Evolutionary conservation across 345 rosid genomes (phyloP).

Genomic region (Turnera subulata): DNA sequence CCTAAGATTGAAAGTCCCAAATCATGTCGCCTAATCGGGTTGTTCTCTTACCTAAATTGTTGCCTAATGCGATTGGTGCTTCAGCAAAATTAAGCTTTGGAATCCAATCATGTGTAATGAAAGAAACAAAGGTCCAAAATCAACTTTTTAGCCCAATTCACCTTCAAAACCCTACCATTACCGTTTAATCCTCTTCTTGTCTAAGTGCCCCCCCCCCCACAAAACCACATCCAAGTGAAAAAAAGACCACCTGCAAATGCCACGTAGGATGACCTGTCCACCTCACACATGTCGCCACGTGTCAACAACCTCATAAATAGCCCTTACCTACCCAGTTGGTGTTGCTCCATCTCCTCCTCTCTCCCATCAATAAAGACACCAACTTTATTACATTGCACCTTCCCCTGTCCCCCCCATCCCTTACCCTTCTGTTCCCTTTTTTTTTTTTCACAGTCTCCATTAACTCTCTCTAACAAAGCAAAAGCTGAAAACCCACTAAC

Average conservation of each 20-base stretch:
- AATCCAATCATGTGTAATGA: no score
- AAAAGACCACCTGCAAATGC: conserved; percentile 1
- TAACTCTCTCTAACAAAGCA: no score
- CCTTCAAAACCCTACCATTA: no score
- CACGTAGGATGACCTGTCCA: conserved; percentile 12
- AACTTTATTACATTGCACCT: neutral
- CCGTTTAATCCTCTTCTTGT: no score
- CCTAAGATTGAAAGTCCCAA: no score
- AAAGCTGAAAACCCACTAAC: neutral
- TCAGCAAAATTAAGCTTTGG: no score
- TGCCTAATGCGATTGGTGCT: no score
- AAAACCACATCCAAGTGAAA: neutral
- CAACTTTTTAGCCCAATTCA: no score
- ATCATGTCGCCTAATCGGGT: no score
- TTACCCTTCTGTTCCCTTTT: neutral
- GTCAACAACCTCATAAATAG: neutral
- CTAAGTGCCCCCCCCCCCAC: no score
- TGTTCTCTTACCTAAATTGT: no score
- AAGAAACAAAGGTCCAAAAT: no score
- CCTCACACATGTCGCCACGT: neutral
- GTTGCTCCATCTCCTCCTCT: neutral
- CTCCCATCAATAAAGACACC: conserved; percentile 20
- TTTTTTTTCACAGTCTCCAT: neutral
- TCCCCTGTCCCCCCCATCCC: neutral
- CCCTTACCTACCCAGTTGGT: conserved; percentile 4